Base-by-base conservation (phyloP, 257 asterid genomes). In the Solanum chilense region DNA sequence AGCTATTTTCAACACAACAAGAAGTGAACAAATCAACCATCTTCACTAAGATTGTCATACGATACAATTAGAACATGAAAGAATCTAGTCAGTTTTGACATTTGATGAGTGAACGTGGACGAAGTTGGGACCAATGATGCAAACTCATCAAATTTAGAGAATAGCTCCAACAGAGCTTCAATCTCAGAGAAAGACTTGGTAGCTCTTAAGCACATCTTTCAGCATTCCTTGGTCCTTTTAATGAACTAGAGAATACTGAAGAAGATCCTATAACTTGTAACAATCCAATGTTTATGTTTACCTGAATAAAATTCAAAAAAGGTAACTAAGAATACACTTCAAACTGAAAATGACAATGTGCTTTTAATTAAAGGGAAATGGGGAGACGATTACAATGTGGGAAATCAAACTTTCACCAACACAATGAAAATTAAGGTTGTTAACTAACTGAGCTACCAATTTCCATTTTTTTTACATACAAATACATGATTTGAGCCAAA, bases 221-320 rank as follows among this genome's bases (percentile, higher is more conserved):
- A 87, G 97, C 98, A 96, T 95, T 94, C 98, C 98, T 96, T 91
- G 90, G 86, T 29, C 64, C 89, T 86, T 91, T 86, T 87, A 81
- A 85, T 83, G 86, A 86, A 85, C 88, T 35, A 84, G 90, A 87
- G 80, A 91, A 90, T 80, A 77, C 89, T 44, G 89, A 77, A 86
- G 70, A 73, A 37, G 80, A 56, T 71, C 23, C 35, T 75, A 12
- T 75, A 75, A 41, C 82, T 75, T 23, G 29, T 75, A 49, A 39
- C 33, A 39, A 41, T 33, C 82, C 56, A 1, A 75, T 21, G 8
- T 41, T 42, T 37, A 44, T 14, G 9, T 44, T 78, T 25, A 78
- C 84, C 64, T 78, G 84, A 44, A 78, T 77, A 21, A 77, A n/a
- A 77, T 78, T 78, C 2, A 44, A n/a, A 77, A 78, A 15, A 41